Evolutionary conservation across 345 rosid genomes (phyloP), one percentile per base, ranked within the genome.

Genomic region (Euphorbia peplus): DNA sequence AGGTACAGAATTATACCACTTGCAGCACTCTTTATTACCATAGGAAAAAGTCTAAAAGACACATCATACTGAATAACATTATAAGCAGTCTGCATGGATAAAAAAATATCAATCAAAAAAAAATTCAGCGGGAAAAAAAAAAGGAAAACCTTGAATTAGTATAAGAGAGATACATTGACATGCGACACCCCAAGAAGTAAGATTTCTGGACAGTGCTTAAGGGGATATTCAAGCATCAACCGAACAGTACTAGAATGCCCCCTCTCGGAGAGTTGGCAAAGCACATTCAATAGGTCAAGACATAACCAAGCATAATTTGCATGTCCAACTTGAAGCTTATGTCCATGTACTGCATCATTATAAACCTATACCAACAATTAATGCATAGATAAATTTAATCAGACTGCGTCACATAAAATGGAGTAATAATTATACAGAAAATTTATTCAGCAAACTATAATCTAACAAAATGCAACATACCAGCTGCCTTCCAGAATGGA

Each of bases 251-350:
- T 80, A 70, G 90, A 73, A 58, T 90, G 90, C 64, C 99, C 99
- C 77, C 82, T 85, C 83, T 95, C 98, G 64, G 96, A 90, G 63
- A 95, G 82, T 80, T 95, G 90, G 77, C 99, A 90, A 48, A 95
- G 82, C 72, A 90, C 86, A 60, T 87, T 88, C 70, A 90, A 66
- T 73, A 95, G 96, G 77, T 95, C 99, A 26, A 95, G 89, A 73
- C 95, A 91, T 71, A 88, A 70, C 95, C 95, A 89, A n/a, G 95
- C 95, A 71, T 84, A 88, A 82, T 91, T 89, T 60, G 87, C 76
- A 70, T 84, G 82, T 61, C 87, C 99, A 75, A 73, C 71, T 70
- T 86, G 93, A 76, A 86, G 85, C 76, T 77, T 86, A 71, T 78
- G 92, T 60, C 88, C 88, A 76, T 80, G 84, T 75, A 81, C 80